phyloP scores from a whole-genome alignment of 2,329 filamentous ascomycete species.

The Scytalidium sp. region DNA sequence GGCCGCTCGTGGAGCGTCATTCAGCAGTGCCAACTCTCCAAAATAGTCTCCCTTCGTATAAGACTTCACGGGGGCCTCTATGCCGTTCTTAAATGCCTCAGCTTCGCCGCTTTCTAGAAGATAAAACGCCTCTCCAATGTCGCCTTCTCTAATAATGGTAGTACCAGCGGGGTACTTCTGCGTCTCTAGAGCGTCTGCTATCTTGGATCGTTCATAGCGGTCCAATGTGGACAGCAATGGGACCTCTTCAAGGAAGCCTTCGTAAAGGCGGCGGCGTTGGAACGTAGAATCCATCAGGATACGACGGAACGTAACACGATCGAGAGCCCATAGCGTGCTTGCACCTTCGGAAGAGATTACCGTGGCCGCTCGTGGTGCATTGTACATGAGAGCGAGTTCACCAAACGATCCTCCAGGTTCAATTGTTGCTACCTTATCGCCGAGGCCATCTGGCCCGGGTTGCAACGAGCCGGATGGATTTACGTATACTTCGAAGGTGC shows the following conservation, averaged over 20 bases:
- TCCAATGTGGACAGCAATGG: slow-evolving; percentile 80
- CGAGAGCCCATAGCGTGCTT: slow-evolving; percentile 88
- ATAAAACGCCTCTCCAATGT: slow-evolving; percentile 88
- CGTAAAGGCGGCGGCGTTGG: slow-evolving; percentile 93
- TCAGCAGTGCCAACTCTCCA: slow-evolving; percentile 88
- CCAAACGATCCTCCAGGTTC: slow-evolving; percentile 91
- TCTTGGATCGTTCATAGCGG: slow-evolving; percentile 92
- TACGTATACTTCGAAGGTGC: slow-evolving; percentile 87
- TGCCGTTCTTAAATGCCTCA: slow-evolving; percentile 78
- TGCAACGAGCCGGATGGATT: slow-evolving; percentile 75
- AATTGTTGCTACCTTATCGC: slow-evolving; percentile 76
- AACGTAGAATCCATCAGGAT: slow-evolving; percentile 99
- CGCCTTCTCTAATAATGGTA: slow-evolving; percentile 88
- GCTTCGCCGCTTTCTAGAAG: slow-evolving; percentile 85
- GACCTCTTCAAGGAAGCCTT: slow-evolving; percentile 93
- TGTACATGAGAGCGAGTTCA: slow-evolving; percentile 97
- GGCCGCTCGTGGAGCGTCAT: slow-evolving; percentile 89
- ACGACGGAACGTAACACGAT: slow-evolving; percentile 93
- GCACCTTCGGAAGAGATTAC: slow-evolving; percentile 77
- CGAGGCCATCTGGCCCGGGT: slow-evolving; percentile 77
- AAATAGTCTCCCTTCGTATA: slow-evolving; percentile 96
- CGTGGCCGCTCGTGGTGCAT: slow-evolving; percentile 91
- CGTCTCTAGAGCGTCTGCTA: slow-evolving; percentile 92
- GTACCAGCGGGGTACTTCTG: slow-evolving; percentile 77
- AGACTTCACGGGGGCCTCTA: slow-evolving; percentile 66